phyloP scores from a whole-genome alignment of 2,329 filamentous ascomycete species.

The Cyphellophora europaea region DNA sequence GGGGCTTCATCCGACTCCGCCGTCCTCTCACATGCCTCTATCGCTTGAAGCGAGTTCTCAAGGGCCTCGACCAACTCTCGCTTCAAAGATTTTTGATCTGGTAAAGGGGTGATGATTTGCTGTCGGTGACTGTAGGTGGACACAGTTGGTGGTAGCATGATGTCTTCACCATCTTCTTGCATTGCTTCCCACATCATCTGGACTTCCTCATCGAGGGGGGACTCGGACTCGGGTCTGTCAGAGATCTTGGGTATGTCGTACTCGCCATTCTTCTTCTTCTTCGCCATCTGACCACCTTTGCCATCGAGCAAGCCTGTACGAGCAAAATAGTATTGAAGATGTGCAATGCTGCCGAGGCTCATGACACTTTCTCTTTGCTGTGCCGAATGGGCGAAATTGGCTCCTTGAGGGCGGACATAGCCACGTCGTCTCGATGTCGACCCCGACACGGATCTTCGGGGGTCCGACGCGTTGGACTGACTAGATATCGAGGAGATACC shows the following conservation, averaged over 20 bases:
- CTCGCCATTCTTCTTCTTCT: conserved; percentile 47
- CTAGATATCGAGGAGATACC: conserved; percentile 36
- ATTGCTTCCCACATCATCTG: conserved; percentile 32
- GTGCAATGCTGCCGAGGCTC: conserved; percentile 90
- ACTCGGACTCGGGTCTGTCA: conserved; percentile 38
- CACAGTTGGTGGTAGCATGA: conserved; percentile 91
- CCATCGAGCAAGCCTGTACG: conserved; percentile 87
- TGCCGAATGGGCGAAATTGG: conserved; percentile 83
- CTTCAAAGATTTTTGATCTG: conserved; percentile 71
- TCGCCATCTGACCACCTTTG: conserved; percentile 77
- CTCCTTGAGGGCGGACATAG: conserved; percentile 79
- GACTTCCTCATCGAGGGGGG: conserved; percentile 44
- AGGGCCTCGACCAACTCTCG: conserved; percentile 59
- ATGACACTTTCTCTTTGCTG: conserved; percentile 88
- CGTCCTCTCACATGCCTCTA: conserved; percentile 34
- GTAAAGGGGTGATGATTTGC: conserved; percentile 72
- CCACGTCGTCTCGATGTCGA: conserved; percentile 51
- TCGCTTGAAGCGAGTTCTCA: conserved; percentile 56
- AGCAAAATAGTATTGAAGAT: conserved; percentile 97
- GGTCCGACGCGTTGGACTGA: conserved; percentile 32
- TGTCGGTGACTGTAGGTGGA: conserved; percentile 89
- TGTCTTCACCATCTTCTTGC: conserved; percentile 56
- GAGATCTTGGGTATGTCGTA: conserved; percentile 30
- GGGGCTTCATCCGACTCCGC: conserved; percentile 31
- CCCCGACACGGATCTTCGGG: conserved; percentile 29